These are phyloP conservation scores for Fusarium nurragi DNA, from an alignment of 2,329 filamentous ascomycete species.

Conservation along the genomic window DNA sequence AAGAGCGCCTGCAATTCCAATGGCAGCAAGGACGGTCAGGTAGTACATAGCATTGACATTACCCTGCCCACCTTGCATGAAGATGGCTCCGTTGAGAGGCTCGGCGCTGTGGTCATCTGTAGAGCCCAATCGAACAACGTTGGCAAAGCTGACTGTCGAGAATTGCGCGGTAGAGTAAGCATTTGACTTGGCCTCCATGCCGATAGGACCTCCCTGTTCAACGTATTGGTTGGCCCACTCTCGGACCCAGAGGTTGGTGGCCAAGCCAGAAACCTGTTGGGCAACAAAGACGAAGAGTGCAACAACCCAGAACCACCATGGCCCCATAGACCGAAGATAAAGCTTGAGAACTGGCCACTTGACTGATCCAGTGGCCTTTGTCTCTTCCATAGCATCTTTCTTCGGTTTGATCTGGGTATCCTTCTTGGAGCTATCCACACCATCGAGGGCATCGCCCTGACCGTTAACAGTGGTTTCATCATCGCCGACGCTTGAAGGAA, in stretches of 20 bases:
- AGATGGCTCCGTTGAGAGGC: conserved; percentile 4
- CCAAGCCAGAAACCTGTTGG: conserved; percentile 87
- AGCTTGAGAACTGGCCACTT: conserved; percentile 86
- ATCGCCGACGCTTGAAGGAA: conserved; percentile 78
- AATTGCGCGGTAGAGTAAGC: conserved; percentile 43
- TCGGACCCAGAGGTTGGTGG: conserved; percentile 93
- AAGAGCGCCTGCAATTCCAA: conserved; percentile 80
- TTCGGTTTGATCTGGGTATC: conserved; percentile 55
- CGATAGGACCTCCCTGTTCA: conserved; percentile 37
- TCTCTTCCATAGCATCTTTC: conserved; percentile 72
- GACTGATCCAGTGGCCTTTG: conserved; percentile 85
- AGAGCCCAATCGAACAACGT: conserved; percentile 52
- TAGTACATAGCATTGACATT: conserved; percentile 87
- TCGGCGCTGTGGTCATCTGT: neutral
- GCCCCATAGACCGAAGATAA: conserved; percentile 92
- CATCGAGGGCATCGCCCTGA: conserved; percentile 58
- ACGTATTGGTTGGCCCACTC: conserved; percentile 94
- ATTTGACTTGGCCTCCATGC: conserved; percentile 34
- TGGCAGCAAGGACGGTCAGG: conserved; percentile 80
- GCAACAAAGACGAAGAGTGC: conserved; percentile 78
- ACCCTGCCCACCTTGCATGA: conserved; percentile 6
- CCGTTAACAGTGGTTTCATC: conserved; percentile 66
- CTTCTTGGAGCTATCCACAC: conserved; percentile 58
- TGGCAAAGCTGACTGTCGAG: conserved; percentile 48
- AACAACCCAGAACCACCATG: conserved; percentile 92